These are phyloP conservation scores for Irpex lacteus DNA, from an alignment of 1,284 basidiomycete species.

Conservation along the genomic window DNA sequence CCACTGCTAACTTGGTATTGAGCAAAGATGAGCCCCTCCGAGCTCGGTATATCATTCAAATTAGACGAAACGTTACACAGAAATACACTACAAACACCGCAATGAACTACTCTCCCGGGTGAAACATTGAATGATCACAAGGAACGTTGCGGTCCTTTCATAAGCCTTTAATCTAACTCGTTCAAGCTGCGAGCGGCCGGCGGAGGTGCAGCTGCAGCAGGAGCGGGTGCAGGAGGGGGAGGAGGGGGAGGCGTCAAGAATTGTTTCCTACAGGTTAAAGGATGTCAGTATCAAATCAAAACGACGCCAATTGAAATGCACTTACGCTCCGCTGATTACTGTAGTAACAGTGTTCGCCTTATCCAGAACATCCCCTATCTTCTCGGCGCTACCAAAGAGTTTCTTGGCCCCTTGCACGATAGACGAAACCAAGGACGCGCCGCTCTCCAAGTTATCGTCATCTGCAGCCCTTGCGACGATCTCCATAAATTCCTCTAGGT, in stretches of 20 bases:
- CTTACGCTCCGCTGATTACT: neutral
- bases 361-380: neutral
- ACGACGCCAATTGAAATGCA: too few species aligned
- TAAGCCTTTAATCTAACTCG: neutral
- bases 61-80: neutral
- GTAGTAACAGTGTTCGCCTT: neutral
- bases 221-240: neutral
- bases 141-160: too few species aligned
- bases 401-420: neutral
- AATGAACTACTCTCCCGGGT: too few species aligned
- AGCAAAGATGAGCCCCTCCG: neutral
- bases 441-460: neutral
- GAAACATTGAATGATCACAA: too few species aligned
- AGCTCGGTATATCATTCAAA: neutral
- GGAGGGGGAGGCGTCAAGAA: too few species aligned
- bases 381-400: neutral
- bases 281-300: too few species aligned
- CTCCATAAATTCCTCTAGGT: neutral
- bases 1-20: too few species aligned
- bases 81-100: too few species aligned
- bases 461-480: neutral
- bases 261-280: too few species aligned
- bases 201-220: neutral
- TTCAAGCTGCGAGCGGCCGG: neutral
- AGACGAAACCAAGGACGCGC: neutral